A percentile compares a stretch with the other conserved stretches of the same genome.
phyloP scores from a whole-genome alignment of 345 rosid species.

The Brassica incana region DNA sequence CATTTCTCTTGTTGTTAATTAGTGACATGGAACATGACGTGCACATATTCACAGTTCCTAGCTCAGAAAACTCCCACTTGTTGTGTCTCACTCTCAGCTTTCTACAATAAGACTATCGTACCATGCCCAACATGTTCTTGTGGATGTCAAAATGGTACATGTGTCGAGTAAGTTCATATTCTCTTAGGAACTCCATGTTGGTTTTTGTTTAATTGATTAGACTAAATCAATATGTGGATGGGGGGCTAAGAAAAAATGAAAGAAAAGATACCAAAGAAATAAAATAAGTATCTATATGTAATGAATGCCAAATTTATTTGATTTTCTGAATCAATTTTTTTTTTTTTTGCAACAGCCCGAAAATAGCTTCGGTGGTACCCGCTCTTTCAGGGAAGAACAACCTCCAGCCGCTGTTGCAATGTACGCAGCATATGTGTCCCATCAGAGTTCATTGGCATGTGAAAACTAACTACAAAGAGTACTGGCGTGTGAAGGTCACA shows the following conservation, averaged over 20 bases:
- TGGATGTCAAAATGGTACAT: conserved; percentile 75
- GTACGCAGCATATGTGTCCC: conserved; percentile 95
- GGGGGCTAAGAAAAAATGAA: too few relatives aligned
- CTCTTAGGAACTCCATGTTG: conserved; percentile 7
- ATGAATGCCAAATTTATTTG: neutral
- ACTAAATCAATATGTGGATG: too few relatives aligned
- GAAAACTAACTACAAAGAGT: conserved; percentile 71
- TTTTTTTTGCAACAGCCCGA: conserved; percentile 36
- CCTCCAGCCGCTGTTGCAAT: conserved; percentile 59
- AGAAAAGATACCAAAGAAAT: too few relatives aligned
- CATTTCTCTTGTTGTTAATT: conserved; percentile 19
- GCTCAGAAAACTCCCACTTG: conserved; percentile 76
- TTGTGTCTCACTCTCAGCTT: conserved; percentile 90
- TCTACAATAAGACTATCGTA: conserved; percentile 71
- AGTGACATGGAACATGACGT: conserved; percentile 97
- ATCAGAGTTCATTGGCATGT: conserved; percentile 91
- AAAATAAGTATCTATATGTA: too few relatives aligned
- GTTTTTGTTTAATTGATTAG: neutral
- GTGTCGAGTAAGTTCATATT: conserved; percentile 68
- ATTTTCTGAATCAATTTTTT: neutral
- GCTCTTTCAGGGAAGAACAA: conserved; percentile 41
- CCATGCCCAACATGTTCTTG: conserved; percentile 82
- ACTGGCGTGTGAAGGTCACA: conserved; percentile 82
- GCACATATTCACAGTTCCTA: conserved; percentile 84
- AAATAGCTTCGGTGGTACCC: conserved; percentile 65